These are phyloP conservation scores for Marsdenia floribunda DNA, from an alignment of 257 asterid species.

Conservation along the genomic window DNA sequence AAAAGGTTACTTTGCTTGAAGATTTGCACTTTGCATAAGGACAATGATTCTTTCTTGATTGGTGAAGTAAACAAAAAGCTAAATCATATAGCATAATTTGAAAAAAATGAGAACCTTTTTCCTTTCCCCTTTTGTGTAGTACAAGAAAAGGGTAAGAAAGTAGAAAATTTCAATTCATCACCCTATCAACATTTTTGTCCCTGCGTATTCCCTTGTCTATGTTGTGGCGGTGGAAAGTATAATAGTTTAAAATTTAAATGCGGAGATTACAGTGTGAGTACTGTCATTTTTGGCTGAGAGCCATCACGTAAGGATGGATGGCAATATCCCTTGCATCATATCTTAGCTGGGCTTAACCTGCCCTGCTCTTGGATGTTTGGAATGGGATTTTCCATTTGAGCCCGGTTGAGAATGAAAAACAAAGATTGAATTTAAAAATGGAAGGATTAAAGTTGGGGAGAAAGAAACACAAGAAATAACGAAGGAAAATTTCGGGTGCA, in stretches of 20 bases:
- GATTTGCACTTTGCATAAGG: slow-evolving; percentile 11
- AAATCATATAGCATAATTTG: not conserved
- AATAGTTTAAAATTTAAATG: not conserved
- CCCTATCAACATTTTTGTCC: not conserved
- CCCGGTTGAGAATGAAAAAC: no score
- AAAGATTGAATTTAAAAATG: no score
- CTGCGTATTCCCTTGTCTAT: not conserved
- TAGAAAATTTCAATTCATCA: no score
- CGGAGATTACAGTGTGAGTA: not conserved
- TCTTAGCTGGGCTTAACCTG: no score
- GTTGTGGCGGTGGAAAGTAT: not conserved
- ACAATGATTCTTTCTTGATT: slow-evolving; percentile 15
- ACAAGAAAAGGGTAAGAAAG: not conserved
- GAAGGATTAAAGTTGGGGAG: no score
- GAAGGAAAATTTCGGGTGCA: no score
- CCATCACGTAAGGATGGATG: no score
- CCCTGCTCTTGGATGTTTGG: no score
- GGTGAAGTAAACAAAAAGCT: not conserved
- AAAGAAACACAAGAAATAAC: no score
- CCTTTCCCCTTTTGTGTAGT: not conserved
- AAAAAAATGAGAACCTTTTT: not conserved
- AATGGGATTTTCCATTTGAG: no score
- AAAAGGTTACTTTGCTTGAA: slow-evolving; percentile 16
- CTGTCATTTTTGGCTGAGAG: not conserved
- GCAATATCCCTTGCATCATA: no score